phyloP scores from a whole-genome alignment of 352 stramenopile genomes.

The Phytophthora pistaciae region DNA sequence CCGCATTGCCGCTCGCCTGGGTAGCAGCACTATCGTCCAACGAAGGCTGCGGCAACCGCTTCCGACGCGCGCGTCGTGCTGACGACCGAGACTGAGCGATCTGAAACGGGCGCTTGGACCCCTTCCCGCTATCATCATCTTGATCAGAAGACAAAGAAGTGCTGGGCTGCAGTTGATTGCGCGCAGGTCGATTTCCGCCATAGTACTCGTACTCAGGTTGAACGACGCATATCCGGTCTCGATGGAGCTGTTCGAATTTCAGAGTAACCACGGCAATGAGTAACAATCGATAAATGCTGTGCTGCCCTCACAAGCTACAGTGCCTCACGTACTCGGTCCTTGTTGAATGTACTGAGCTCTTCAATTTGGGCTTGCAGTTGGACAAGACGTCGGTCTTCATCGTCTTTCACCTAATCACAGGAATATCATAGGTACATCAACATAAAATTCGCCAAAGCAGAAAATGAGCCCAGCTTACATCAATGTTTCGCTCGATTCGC shows the following conservation, averaged over 20 bases:
- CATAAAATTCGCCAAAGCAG: neutral
- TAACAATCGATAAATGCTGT: neutral
- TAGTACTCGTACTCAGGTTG: constrained; percentile 71
- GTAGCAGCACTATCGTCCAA: constrained; percentile 30
- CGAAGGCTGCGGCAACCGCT: constrained; percentile 30
- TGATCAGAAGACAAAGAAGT: constrained; percentile 37
- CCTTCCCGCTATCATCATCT: constrained; percentile 57
- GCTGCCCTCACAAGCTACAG: neutral
- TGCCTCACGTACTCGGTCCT: constrained; percentile 63
- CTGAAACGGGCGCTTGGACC: constrained; percentile 47
- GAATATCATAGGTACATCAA: neutral
- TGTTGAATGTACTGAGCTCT: constrained; percentile 83
- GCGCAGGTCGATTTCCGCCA: constrained; percentile 34
- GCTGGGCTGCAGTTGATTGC: constrained; percentile 34
- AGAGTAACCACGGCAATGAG: neutral
- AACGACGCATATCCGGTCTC: constrained; percentile 67
- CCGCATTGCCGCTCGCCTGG: constrained; percentile 9
- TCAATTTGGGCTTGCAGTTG: constrained; percentile 95
- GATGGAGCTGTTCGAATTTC: constrained; percentile 59
- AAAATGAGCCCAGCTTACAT: constrained; percentile 52
- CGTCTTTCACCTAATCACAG: constrained; percentile 85
- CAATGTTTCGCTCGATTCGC: constrained; percentile 95
- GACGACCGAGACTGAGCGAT: constrained; percentile 36
- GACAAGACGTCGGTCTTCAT: constrained; percentile 94
- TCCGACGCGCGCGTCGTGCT: constrained; percentile 48